A percentile compares a stretch with the other conserved stretches of the same genome.
These are phyloP conservation scores for Quercus rubra DNA, from an alignment of 306 rosid species.

Conservation along the genomic window DNA sequence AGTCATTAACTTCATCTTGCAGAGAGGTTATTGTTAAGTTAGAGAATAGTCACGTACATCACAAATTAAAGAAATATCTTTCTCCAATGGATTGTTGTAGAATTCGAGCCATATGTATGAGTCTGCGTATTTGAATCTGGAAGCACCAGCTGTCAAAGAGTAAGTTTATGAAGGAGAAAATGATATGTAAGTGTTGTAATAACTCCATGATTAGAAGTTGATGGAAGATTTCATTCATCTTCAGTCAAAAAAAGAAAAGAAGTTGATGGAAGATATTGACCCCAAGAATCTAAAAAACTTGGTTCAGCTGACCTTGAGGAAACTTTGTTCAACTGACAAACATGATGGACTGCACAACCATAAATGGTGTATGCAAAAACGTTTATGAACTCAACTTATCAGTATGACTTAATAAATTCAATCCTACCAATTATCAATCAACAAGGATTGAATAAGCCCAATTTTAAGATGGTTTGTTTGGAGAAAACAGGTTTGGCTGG, in stretches of 20 bases:
- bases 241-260: neutral
- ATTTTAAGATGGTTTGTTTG: neutral
- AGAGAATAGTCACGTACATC: constrained; percentile 55
- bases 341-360: neutral
- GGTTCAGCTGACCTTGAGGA: no score
- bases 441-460: neutral
- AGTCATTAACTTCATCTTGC: neutral
- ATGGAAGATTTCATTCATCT: neutral
- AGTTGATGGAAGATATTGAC: neutral
- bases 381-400: neutral
- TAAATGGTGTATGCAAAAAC: neutral
- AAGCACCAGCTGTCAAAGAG: constrained; percentile 17
- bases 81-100: constrained; percentile 74
- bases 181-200: neutral
- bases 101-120: constrained; percentile 85
- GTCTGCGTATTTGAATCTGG: constrained; percentile 82
- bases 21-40: neutral
- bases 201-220: neutral
- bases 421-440: neutral
- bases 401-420: neutral
- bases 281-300: neutral
- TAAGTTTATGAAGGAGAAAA: neutral
- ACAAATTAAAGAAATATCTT: constrained; percentile 67
- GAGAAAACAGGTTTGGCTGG: neutral
- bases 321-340: neutral